Conservation (phyloP, 106 monocot genomes). For the Xerophyta viscosa region DNA sequence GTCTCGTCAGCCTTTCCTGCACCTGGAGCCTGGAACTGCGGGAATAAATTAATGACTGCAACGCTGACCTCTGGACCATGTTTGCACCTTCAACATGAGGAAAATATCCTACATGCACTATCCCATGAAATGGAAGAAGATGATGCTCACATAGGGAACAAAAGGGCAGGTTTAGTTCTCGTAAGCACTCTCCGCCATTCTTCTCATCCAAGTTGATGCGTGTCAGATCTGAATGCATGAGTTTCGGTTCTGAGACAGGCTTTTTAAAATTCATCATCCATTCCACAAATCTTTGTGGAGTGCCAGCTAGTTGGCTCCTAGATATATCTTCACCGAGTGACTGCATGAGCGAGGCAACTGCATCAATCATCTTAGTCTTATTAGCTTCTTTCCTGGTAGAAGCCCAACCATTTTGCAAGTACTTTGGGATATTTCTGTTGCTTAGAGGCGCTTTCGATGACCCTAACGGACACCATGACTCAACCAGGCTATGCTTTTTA, state of each 20-base stretch:
- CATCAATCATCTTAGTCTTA: constrained; percentile 49
- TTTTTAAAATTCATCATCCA: constrained; percentile 89
- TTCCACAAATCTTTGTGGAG: constrained; percentile 73
- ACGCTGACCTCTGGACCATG: constrained; percentile 31
- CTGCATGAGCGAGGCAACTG: constrained; percentile 42
- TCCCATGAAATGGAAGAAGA: constrained; percentile 83
- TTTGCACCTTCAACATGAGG: constrained; percentile 8
- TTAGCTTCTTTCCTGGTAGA: constrained; percentile 12
- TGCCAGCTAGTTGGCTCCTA: constrained; percentile 69
- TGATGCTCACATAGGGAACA: constrained; percentile 95
- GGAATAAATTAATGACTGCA: constrained; percentile 66
- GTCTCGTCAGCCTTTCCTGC: constrained; percentile 88
- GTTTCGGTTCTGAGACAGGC: constrained; percentile 34
- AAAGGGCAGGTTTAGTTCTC: constrained; percentile 65
- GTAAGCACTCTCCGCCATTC: constrained; percentile 14
- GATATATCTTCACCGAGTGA: constrained; percentile 74
- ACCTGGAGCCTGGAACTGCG: constrained; percentile 84
- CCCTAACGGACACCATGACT: constrained; percentile 66
- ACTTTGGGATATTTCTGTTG: constrained; percentile 23
- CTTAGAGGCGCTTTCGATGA: constrained; percentile 18
- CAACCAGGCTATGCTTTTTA: neutral
- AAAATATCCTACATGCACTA: constrained; percentile 73
- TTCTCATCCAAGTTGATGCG: neutral
- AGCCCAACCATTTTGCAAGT: constrained; percentile 16
- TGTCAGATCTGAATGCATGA: constrained; percentile 14